Evolutionary conservation across 768 basidiomycete genomes (phyloP), one percentile per base, ranked within the genome.

Genomic region (Guyanaporus albipodus): DNA sequence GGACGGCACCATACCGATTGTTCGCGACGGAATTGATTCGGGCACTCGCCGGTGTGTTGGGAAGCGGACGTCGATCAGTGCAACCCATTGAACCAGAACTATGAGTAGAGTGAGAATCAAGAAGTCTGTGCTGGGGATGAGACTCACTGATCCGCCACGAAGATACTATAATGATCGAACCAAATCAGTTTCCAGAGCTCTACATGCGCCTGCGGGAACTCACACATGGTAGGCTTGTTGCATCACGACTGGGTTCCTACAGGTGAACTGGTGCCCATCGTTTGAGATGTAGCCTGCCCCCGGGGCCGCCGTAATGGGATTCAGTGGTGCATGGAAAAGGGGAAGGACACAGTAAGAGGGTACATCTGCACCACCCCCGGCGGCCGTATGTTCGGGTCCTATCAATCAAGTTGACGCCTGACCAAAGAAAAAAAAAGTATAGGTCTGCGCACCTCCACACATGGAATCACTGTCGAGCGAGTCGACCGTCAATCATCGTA

Each of bases 141-240:
- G 24, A 45, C 55, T 10, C 39, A 76, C 76, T 63, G 70, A 45
- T 79, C 80, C 49, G 76, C 74, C 17, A 79, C 75, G 39, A 80
- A 81, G n/a, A 79, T 74, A 8, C 77, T 78, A 11, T 38, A 49
- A 26, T 35, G 7, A 33, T 12, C 11, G 12, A 9, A 32, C 35
- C 4, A 8, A 27, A 15, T 61, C 27, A 45, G 24, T 22, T 17
- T 17, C n/a, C 22, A 9, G 6, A 2, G 2, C 0, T 3, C 2
- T 2, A 35, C 9, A 10, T 2, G 1, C 10, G 46, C 8, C 2
- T 1, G 0, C 15, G 26, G 12, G 4, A 3, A 70, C 79, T 48
- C 58, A 82, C 78, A 83, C 78, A 58, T 83, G 80, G 63, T 75
- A 82, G 0, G 81, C 70, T 52, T 75, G 79, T 17, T 73, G 74